A percentile compares a stretch with the other conserved stretches of the same genome.
Conservation (phyloP, 2,329 filamentous ascomycete genomes). For the Neopestalotiopsis rosae region DNA sequence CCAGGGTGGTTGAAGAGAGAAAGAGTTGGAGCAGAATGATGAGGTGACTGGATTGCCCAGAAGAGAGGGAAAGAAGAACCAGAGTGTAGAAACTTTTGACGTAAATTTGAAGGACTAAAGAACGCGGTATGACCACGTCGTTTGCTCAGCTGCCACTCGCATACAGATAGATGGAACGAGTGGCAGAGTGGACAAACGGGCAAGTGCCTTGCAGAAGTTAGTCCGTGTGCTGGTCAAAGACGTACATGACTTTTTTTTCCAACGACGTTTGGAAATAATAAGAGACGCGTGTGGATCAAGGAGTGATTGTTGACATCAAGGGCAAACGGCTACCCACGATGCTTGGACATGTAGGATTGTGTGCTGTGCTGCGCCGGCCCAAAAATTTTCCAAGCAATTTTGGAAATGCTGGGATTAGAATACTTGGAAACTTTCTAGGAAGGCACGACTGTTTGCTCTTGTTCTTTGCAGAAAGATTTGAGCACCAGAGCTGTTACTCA, state of each 20-base stretch:
- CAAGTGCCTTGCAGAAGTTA: not conserved
- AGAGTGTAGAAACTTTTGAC: not conserved
- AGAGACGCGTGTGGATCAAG: not conserved
- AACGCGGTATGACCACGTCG: not conserved
- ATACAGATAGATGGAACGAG: not conserved
- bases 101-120: not conserved
- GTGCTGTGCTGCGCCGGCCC: too few relatives aligned
- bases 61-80: not conserved
- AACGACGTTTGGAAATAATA: not conserved
- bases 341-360: too few relatives aligned
- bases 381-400: too few relatives aligned
- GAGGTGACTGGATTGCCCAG: too few relatives aligned
- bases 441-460: too few relatives aligned
- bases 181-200: not conserved
- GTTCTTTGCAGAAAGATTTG: too few relatives aligned
- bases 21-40: not conserved
- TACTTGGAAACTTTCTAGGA: too few relatives aligned
- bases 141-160: conserved; percentile 2
- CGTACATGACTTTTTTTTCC: too few relatives aligned
- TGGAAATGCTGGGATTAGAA: too few relatives aligned
- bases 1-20: not conserved
- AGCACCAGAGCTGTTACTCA: too few relatives aligned
- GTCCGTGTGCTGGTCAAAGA: not conserved
- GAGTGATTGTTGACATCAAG: not conserved
- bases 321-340: too few relatives aligned